A percentile compares a stretch with the other conserved stretches of the same genome.
Conservation (phyloP, 2,329 filamentous ascomycete genomes). For the Erysiphe pulchra region DNA sequence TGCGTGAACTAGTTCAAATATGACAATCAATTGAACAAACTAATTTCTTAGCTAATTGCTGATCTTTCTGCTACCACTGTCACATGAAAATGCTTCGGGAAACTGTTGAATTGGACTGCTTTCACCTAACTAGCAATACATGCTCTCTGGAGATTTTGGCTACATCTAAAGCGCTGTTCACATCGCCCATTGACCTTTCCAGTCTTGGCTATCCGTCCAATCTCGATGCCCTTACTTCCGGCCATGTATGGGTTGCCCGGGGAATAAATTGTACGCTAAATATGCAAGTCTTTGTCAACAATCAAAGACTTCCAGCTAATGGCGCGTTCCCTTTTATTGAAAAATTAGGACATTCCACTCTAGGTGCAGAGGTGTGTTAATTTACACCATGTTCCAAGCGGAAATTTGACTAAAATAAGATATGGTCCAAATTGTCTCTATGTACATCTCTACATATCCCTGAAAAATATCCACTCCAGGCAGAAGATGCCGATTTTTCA, state of each 20-base stretch:
- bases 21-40: too few relatives aligned
- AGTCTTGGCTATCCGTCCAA: background rate
- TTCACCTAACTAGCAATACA: background rate
- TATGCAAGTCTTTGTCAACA: background rate
- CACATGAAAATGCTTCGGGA: background rate
- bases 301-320: background rate
- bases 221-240: background rate
- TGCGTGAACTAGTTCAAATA: too few relatives aligned
- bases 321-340: background rate
- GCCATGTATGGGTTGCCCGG: background rate
- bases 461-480: background rate
- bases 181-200: background rate
- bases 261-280: background rate
- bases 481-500: background rate
- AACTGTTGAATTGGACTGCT: background rate
- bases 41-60: too few relatives aligned
- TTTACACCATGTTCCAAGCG: background rate
- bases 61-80: too few relatives aligned
- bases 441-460: background rate
- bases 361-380: background rate
- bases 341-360: background rate
- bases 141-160: background rate
- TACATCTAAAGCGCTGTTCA: background rate
- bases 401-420: background rate
- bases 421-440: background rate